Evolutionary conservation across 306 rosid genomes (phyloP), one percentile per base, ranked within the genome.

Genomic region (Ochetophila trinervis): DNA sequence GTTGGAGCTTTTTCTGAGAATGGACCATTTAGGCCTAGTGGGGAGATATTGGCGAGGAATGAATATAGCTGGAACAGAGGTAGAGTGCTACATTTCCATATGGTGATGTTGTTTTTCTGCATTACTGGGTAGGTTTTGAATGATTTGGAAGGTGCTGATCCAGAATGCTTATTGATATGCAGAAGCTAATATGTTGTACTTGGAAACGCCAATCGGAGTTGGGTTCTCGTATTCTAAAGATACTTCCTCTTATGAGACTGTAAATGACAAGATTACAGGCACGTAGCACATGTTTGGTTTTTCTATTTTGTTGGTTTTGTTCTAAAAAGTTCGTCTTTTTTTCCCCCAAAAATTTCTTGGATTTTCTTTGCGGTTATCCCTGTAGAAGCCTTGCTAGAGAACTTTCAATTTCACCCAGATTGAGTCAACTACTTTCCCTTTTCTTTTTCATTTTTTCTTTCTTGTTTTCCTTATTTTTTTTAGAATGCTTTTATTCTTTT

Each of bases 1-100:
- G 88, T 83, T 56, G 88, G 88, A 37, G 85, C 88, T 34, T 83
- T 83, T 61, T 80, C 88, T 53, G 88, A 83, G 37, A 83, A 80
- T 68, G 88, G 88, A 4, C 88, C 88, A 16, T 83, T 83, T 60
- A 75, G 88, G 74, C 88, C 88, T 18, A 56, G 69, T 63, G 88
- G 88, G 20, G 68, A 80, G 22, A 72, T 67, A 1, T 19, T 83
- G 58, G 74, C 70, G 7, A 69, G 65, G 65, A 83, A 83, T 42
- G 73, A 83, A 51, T 57, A 80, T 23, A 83, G 88, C 72, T 83
- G 88, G 88, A 83, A 83, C 19, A 74, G 68, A 77, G 88, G 88
- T 79, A 20, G 6, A 57, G 7, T 27, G 15, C 53, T 17, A 34
- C 16, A 0, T 19, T 24, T 49, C 17, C 17, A 15, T 16, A 21